Evolutionary conservation across 1,139 yeast species (phyloP), one percentile per base, ranked within the genome.

Genomic region (Blastobotrys buckinghamii): DNA sequence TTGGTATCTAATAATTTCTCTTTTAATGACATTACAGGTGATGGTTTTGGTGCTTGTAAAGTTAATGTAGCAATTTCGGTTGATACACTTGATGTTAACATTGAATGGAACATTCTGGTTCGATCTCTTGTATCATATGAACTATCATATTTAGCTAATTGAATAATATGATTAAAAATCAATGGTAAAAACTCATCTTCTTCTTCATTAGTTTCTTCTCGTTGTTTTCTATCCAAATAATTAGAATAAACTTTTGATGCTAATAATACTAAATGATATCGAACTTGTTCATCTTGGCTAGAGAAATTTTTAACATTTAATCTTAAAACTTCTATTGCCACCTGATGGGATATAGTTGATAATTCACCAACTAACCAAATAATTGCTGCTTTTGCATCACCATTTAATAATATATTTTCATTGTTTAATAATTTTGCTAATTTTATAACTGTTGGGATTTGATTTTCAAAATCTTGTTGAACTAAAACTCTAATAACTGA

Each of bases 341-440:
- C 73, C 22, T 67, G 66, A 13, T 63, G 56, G 13, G 74, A 73
- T 10, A 70, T 58, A 1, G 66, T 65, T 1, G 76, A 65, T 60
- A 85, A 83, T 61, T 92, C 97, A 1, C 97, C 97, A 41, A 92
- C 78, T 12, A 90, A 75, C 97, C 97, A 94, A 16, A 92, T 75
- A 19, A 89, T 81, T 49, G 94, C 84, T 1, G 95, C 89, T 55
- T 82, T 79, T 0, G 97, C 96, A 8, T 56, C 45, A 1, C 65
- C 52, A 29, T 29, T 29, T 20, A 26, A 10, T 9, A 59, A 63
- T 2, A 53, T 45, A 5, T 59, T 53, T 6, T 51, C 45, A 19
- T 56, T 59, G 3, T 63, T 52, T 15, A 59, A 53, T 22, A 48
- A 59, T 54, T 39, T 66, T 1, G 77, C 70, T 29, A 79, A 63